Percentiles rank a stretch among this genome's conserved stretches.
These are phyloP conservation scores for Chenopodium formosanum DNA, from an alignment of 148 eudicot species.

Conservation along the genomic window DNA sequence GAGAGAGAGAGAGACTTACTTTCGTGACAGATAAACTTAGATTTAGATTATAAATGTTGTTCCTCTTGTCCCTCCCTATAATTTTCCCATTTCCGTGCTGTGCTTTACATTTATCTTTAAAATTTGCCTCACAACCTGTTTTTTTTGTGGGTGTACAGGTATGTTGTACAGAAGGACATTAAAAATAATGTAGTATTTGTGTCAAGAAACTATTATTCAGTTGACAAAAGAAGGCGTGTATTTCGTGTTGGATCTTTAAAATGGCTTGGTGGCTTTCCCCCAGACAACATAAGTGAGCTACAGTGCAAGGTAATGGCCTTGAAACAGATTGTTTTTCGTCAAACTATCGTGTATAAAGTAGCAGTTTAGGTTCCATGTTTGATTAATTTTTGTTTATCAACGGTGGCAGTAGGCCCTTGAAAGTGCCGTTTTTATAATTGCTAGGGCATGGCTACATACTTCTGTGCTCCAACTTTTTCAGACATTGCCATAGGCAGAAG, in stretches of 20 bases:
- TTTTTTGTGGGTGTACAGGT: constrained; percentile 44
- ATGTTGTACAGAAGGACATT: constrained; percentile 90
- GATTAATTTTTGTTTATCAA: background rate
- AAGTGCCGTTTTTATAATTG: background rate
- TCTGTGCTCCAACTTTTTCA: background rate
- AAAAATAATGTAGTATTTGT: constrained; percentile 89
- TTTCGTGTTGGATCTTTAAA: constrained; percentile 91
- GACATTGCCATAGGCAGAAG: background rate
- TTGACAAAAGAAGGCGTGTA: constrained; percentile 83
- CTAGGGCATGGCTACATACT: background rate
- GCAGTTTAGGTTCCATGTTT: background rate
- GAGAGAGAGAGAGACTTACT: background rate
- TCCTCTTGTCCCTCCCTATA: background rate
- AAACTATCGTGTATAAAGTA: background rate
- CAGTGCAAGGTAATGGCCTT: constrained; percentile 71
- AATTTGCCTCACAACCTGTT: background rate
- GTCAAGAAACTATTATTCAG: constrained; percentile 83
- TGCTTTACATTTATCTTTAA: background rate
- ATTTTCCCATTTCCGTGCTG: background rate
- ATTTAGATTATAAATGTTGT: background rate
- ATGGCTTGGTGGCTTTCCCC: constrained; percentile 65
- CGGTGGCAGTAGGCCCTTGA: background rate
- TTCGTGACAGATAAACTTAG: background rate
- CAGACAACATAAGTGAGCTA: constrained; percentile 42
- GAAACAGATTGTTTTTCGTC: background rate